Conservation (phyloP, 1,284 basidiomycete genomes). For the Clitocybe nebularis region DNA sequence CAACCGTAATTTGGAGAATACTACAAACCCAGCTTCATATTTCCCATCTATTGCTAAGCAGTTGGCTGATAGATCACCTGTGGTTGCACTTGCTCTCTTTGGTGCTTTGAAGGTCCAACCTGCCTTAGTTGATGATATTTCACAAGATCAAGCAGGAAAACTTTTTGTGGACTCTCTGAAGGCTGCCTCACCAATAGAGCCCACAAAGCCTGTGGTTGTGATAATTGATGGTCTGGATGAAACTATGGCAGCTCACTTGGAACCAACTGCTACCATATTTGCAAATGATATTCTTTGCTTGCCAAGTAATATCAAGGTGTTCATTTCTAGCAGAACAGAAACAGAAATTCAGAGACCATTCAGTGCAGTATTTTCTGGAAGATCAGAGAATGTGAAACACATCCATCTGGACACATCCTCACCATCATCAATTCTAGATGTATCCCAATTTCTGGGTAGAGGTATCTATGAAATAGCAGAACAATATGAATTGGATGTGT, state of each 20-base stretch:
- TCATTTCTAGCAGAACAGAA: constrained; percentile 11
- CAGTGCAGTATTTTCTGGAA: too few relatives aligned
- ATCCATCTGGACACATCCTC: constrained; percentile 10
- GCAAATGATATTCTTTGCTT: not conserved
- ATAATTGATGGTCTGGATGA: constrained; percentile 12
- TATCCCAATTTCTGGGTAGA: constrained; percentile 4
- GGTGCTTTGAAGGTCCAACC: constrained; percentile 5
- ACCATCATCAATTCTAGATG: constrained; percentile 6
- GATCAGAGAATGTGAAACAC: constrained; percentile 8
- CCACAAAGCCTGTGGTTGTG: constrained; percentile 4
- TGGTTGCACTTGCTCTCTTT: not conserved
- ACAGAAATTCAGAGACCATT: constrained; percentile 11
- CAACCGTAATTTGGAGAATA: constrained; percentile 8
- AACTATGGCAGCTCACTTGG: constrained; percentile 3
- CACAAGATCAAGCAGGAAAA: constrained; percentile 5
- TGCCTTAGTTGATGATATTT: constrained; percentile 6
- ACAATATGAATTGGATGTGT: constrained; percentile 6
- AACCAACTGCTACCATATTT: constrained; percentile 6
- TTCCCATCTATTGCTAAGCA: constrained; percentile 12
- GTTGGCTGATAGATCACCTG: not conserved
- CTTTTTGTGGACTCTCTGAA: constrained; percentile 8
- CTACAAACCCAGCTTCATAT: constrained; percentile 6
- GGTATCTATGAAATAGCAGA: constrained; percentile 2
- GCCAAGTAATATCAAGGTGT: constrained; percentile 7
- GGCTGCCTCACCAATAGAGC: constrained; percentile 3